Evolutionary conservation across 192 early-diverging fungal species (phyloP).

Genomic region (Radiomyces spectabilis): DNA sequence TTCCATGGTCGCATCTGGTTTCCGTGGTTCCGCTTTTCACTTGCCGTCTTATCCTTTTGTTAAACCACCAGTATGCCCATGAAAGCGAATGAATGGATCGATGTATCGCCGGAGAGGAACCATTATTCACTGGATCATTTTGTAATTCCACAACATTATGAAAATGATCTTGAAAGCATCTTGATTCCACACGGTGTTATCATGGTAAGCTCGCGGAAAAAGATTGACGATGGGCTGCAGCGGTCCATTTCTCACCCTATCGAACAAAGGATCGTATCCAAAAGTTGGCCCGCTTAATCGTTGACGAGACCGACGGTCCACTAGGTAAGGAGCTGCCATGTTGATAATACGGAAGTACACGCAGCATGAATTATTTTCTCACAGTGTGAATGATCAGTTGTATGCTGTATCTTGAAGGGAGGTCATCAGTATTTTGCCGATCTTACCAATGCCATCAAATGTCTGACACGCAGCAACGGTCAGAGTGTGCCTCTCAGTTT

Average conservation of each 20-base stretch:
- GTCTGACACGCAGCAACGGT: conserved; percentile 56
- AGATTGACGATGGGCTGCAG: no score
- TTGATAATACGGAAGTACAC: neutral
- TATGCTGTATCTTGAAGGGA: conserved; percentile 89
- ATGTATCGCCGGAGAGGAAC: conserved; percentile 56
- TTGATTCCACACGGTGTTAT: conserved; percentile 88
- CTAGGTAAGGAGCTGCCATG: conserved; percentile 14
- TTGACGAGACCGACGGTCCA: conserved; percentile 61
- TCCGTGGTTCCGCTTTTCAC: no score
- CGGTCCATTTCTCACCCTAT: neutral
- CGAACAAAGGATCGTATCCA: conserved; percentile 56
- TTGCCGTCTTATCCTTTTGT: no score
- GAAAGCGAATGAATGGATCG: conserved; percentile 52
- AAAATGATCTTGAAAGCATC: conserved; percentile 56
- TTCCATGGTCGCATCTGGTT: no score
- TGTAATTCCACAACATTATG: conserved; percentile 81
- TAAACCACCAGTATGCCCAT: no score
- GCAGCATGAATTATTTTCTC: conserved; percentile 7
- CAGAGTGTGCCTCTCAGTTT: conserved; percentile 66
- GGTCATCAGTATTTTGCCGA: conserved; percentile 76
- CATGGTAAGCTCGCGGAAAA: conserved; percentile 36
- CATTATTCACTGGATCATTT: conserved; percentile 71
- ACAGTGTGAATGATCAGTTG: conserved; percentile 29
- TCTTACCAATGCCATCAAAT: conserved; percentile 61
- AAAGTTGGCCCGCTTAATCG: conserved; percentile 81